Base-by-base conservation (phyloP, 768 basidiomycete species). In the Fibroporia radiculosa region DNA sequence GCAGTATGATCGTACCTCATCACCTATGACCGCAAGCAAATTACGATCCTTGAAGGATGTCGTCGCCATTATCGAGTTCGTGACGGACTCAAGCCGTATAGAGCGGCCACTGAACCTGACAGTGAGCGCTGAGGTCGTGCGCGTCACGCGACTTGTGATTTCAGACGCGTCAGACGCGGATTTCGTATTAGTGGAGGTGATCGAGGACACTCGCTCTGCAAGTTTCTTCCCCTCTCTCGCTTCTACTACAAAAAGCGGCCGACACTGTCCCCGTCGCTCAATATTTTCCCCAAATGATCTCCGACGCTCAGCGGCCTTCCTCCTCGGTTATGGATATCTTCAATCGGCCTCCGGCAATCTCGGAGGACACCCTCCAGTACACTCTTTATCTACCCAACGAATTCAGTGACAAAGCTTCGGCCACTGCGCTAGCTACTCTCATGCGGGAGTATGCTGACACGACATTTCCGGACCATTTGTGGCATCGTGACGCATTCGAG, bases 11-110 rank as follows among this genome's bases (percentile, higher is more conserved):
- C 42, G 12, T 33, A 93, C 95, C 72, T 99, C 96, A 64, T 98
- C 96, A 31, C 95, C 96, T 54, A 99, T 98, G 61, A 93, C 91
- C 26, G 96, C 95, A 32, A 99, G 76, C 32, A 98, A 69, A 49
- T 75, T 85, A 44, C 95, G 78, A 65, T 95, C 84, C 65, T 86
- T 84, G 73, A 72, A 80, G 32, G 81, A 74, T 43, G 72, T 63
- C 47, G 68, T 64, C 41, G 79, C 66, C 77, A 80, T 80, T 39
- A 56, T 48, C 24, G 44, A 31, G 20, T 20, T 19, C 37, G 20
- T 31, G 19, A 1, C 4, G 10, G 43, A 29, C 42, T 24, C 42
- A 24, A n/a, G n/a, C n/a, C n/a, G n/a, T n/a, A n/a, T n/a, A n/a
- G n/a, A n/a, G n/a, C n/a, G n/a, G n/a, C n/a, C n/a, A n/a, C n/a